Percentiles rank a stretch among this genome's conserved stretches.
phyloP scores from a whole-genome alignment of 345 rosid species.

The Microthlaspi erraticum region DNA sequence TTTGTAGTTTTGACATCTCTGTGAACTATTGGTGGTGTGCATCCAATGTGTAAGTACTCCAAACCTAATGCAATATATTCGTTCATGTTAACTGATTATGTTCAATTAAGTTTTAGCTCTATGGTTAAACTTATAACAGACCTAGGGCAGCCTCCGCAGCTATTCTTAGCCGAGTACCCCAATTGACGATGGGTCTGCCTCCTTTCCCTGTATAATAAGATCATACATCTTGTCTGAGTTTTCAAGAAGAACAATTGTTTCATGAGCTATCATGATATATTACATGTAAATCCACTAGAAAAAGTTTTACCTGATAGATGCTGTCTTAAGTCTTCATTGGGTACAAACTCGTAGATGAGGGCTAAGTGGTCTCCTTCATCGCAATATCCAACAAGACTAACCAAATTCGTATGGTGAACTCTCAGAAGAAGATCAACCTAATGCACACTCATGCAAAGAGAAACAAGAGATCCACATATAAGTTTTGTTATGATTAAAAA shows the following conservation, averaged over 20 bases:
- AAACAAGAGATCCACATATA: not conserved
- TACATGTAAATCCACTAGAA: no score
- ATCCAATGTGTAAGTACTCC: slow-evolving; percentile 28
- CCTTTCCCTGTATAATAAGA: slow-evolving; percentile 51
- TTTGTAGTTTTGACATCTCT: slow-evolving; percentile 57
- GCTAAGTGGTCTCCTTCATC: slow-evolving; percentile 48
- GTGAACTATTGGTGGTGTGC: slow-evolving; percentile 54
- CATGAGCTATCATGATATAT: no score
- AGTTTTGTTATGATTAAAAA: not conserved
- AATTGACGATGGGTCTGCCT: slow-evolving; percentile 28
- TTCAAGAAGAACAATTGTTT: no score
- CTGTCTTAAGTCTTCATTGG: slow-evolving; percentile 49
- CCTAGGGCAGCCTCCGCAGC: slow-evolving; percentile 58
- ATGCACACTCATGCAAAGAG: not conserved
- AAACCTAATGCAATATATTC: not conserved
- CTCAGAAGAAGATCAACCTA: slow-evolving; percentile 55
- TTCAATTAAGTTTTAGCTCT: not conserved
- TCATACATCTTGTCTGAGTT: no score
- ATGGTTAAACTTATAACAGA: slow-evolving; percentile 1
- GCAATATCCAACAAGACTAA: slow-evolving; percentile 54
- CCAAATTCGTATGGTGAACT: slow-evolving; percentile 61
- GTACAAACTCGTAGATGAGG: slow-evolving; percentile 57
- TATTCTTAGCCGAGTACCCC: slow-evolving; percentile 51
- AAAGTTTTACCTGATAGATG: slow-evolving; percentile 55
- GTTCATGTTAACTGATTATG: not conserved